Conservation (phyloP, 345 rosid species). For the Eucalyptus viminalis region DNA sequence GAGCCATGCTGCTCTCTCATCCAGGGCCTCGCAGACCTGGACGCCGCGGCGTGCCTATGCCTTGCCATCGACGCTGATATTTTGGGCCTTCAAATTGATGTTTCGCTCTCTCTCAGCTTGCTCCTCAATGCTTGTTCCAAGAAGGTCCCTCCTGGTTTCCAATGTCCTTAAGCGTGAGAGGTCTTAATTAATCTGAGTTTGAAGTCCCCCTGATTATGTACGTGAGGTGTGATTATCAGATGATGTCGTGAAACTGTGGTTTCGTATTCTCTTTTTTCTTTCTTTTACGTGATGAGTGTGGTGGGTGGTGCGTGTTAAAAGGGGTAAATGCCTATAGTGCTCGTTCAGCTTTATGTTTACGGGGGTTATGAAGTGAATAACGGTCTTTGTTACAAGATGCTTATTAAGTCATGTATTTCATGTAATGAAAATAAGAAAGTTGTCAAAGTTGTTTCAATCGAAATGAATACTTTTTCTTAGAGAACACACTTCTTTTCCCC, state of each 20-base stretch:
- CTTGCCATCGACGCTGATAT: conserved; percentile 51
- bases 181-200: neutral
- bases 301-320: neutral
- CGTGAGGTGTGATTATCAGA: neutral
- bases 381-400: neutral
- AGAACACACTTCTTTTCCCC: neutral
- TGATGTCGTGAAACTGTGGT: neutral
- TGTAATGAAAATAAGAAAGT: neutral
- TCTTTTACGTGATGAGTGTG: neutral
- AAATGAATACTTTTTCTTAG: neutral
- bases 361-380: neutral
- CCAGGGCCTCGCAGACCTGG: conserved; percentile 40
- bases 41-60: conserved; percentile 58
- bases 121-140: conserved; percentile 59
- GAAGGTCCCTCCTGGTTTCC: conserved; percentile 44
- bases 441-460: neutral
- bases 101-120: conserved; percentile 51
- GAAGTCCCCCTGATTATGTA: neutral
- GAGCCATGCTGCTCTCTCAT: conserved; percentile 50
- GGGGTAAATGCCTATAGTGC: neutral
- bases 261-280: neutral
- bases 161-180: conserved; percentile 24
- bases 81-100: conserved; percentile 36
- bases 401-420: neutral
- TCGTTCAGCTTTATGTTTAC: neutral